A percentile compares a stretch with the other conserved stretches of the same genome.
Evolutionary conservation across 2,329 filamentous ascomycete genomes (phyloP).

Genomic region (Nannizziopsis barbatae): DNA sequence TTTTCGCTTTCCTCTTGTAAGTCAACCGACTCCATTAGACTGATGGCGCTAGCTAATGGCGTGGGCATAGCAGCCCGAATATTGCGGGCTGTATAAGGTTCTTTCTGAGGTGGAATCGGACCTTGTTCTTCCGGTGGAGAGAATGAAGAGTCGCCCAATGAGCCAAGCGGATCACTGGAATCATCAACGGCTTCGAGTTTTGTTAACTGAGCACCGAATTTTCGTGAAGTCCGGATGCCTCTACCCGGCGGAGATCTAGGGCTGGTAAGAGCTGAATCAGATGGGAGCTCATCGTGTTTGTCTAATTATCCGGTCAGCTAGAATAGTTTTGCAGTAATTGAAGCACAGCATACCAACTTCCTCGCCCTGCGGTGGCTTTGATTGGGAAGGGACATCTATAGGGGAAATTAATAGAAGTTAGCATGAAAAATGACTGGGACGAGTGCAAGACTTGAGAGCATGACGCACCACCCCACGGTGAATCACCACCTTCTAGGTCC

Average conservation of each 20-base stretch:
- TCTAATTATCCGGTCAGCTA: not conserved
- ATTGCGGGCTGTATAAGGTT: slow-evolving; percentile 34
- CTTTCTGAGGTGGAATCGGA: slow-evolving; percentile 50
- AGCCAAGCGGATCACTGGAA: slow-evolving; percentile 51
- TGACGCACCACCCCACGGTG: slow-evolving; percentile 40
- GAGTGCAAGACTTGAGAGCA: slow-evolving; percentile 12
- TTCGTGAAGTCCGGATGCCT: slow-evolving; percentile 44
- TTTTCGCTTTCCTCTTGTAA: slow-evolving; percentile 56
- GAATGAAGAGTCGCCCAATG: slow-evolving; percentile 41
- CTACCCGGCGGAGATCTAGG: slow-evolving; percentile 40
- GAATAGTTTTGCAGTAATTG: not conserved
- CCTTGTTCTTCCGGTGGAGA: slow-evolving; percentile 40
- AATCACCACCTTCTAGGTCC: slow-evolving; percentile 37
- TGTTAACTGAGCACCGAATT: slow-evolving; percentile 50
- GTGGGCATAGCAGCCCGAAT: slow-evolving; percentile 30
- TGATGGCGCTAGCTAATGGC: slow-evolving; percentile 38
- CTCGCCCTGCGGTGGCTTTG: slow-evolving; percentile 21
- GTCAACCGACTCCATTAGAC: slow-evolving; percentile 55
- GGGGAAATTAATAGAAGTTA: slow-evolving; percentile 1
- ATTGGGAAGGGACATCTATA: slow-evolving; percentile 39
- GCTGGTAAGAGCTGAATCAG: slow-evolving; percentile 29
- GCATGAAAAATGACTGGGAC: not conserved
- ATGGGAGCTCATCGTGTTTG: slow-evolving; percentile 13
- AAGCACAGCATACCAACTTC: slow-evolving; percentile 18
- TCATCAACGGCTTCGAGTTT: slow-evolving; percentile 53